Percentiles rank a stretch among this genome's conserved stretches.
phyloP scores from a whole-genome alignment of 768 basidiomycete genomes.

The Heimioporus sp. region DNA sequence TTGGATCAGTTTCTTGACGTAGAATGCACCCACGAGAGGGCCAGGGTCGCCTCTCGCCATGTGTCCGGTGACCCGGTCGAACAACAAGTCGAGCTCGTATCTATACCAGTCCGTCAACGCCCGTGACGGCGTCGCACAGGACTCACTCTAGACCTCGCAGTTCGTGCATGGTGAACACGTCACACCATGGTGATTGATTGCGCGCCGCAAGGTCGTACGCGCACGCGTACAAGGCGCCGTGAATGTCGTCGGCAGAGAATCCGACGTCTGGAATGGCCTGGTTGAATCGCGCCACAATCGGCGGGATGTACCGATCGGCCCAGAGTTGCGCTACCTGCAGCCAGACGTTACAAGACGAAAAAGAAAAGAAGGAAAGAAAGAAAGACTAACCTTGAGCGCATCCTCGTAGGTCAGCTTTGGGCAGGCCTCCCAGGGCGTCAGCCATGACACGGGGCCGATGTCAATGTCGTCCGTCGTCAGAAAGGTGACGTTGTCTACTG shows the following conservation, averaged over 20 bases:
- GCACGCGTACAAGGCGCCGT: slow-evolving; percentile 41
- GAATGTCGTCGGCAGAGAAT: slow-evolving; percentile 30
- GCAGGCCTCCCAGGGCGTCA: slow-evolving; percentile 39
- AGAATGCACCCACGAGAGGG: slow-evolving; percentile 36
- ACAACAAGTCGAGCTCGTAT: slow-evolving; percentile 37
- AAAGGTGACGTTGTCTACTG: slow-evolving; percentile 22
- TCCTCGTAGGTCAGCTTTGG: slow-evolving; percentile 1
- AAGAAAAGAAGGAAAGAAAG: too few species aligned
- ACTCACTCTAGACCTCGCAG: slow-evolving; percentile 37
- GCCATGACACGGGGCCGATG: slow-evolving; percentile 35
- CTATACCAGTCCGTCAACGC: slow-evolving; percentile 6
- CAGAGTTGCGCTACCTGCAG: slow-evolving; percentile 22
- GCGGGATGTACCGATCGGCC: slow-evolving; percentile 35
- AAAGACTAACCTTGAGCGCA: not conserved
- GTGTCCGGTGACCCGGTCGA: slow-evolving; percentile 35
- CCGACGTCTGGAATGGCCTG: slow-evolving; percentile 31
- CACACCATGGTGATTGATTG: slow-evolving; percentile 39
- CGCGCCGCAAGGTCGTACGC: slow-evolving; percentile 40
- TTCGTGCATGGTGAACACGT: slow-evolving; percentile 35
- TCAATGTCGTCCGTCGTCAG: slow-evolving; percentile 32
- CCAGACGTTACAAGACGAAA: not conserved
- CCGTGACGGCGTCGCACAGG: not conserved
- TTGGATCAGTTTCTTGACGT: slow-evolving; percentile 38
- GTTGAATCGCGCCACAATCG: slow-evolving; percentile 36
- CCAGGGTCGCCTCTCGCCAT: slow-evolving; percentile 25